phyloP scores from a whole-genome alignment of 352 stramenopile genomes.

The Saprolegnia diclina region DNA sequence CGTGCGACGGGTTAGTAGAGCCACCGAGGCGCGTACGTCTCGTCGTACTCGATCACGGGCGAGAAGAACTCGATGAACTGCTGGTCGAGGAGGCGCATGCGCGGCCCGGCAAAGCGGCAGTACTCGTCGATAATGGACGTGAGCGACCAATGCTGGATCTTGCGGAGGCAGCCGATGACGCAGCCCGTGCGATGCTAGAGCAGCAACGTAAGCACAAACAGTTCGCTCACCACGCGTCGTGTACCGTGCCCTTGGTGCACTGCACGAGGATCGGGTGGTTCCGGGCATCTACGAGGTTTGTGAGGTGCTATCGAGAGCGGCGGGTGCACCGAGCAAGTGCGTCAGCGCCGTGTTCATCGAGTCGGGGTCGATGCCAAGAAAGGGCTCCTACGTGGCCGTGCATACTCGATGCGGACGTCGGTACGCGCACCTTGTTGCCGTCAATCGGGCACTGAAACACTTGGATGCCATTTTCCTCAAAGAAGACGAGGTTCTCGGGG shows the following conservation, averaged over 20 bases:
- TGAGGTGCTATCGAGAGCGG: not conserved
- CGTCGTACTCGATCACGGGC: conserved; percentile 68
- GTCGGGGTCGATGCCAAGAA: conserved; percentile 83
- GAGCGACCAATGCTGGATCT: conserved; percentile 84
- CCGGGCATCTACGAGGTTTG: conserved; percentile 44
- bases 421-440: conserved; percentile 79
- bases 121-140: conserved; percentile 87
- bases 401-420: not conserved
- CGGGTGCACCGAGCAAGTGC: conserved; percentile 58
- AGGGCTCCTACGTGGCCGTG: conserved; percentile 57
- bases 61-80: conserved; percentile 89
- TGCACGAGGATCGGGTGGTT: conserved; percentile 86
- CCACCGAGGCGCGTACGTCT: conserved; percentile 70
- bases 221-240: conserved; percentile 4
- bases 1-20: conserved; percentile 36
- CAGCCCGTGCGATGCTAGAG: conserved; percentile 71
- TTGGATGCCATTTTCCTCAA: conserved; percentile 70
- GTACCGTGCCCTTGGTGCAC: conserved; percentile 83
- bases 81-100: conserved; percentile 80
- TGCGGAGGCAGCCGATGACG: conserved; percentile 81
- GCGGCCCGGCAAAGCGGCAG: conserved; percentile 73
- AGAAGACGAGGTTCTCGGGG: conserved; percentile 74
- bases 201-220: not conserved
- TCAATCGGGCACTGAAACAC: conserved; percentile 83
- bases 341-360: conserved; percentile 70